Conservation (phyloP, 192 early-diverging fungal genomes). For the Backusella liffmaniae region DNA sequence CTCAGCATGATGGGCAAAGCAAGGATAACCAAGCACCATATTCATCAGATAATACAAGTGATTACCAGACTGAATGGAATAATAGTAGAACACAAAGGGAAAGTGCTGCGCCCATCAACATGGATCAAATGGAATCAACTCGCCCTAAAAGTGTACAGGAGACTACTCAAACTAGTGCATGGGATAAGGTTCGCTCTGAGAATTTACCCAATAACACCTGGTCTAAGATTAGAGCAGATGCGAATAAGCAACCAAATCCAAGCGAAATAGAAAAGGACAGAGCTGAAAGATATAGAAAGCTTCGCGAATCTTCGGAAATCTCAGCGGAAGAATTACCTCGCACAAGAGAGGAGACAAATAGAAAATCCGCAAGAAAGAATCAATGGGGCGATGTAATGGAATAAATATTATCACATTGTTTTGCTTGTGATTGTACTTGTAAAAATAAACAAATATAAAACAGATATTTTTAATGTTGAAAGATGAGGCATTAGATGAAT, state of each 20-base stretch:
- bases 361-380: conserved; percentile 12
- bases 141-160: background rate
- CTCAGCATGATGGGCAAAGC: background rate
- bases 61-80: background rate
- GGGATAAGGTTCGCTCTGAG: conserved; percentile 32
- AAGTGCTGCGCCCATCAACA: background rate
- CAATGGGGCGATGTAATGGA: conserved; percentile 33
- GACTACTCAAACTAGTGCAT: conserved; percentile 11
- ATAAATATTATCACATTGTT: background rate
- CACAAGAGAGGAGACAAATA: conserved; percentile 34
- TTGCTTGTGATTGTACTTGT: background rate
- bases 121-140: background rate
- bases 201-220: conserved; percentile 30
- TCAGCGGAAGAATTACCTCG: conserved; percentile 28
- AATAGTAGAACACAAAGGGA: background rate
- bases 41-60: background rate
- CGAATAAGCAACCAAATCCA: conserved; percentile 18
- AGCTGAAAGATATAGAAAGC: background rate
- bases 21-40: background rate
- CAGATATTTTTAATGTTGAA: background rate
- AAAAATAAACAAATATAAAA: background rate
- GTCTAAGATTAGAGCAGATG: conserved; percentile 25
- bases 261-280: background rate
- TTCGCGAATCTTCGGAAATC: conserved; percentile 6
- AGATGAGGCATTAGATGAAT: too few species aligned